Evolutionary conservation across 2,329 filamentous ascomycete genomes (phyloP), one percentile per base, ranked within the genome.

Genomic region (Pleurostoma richardsiae): DNA sequence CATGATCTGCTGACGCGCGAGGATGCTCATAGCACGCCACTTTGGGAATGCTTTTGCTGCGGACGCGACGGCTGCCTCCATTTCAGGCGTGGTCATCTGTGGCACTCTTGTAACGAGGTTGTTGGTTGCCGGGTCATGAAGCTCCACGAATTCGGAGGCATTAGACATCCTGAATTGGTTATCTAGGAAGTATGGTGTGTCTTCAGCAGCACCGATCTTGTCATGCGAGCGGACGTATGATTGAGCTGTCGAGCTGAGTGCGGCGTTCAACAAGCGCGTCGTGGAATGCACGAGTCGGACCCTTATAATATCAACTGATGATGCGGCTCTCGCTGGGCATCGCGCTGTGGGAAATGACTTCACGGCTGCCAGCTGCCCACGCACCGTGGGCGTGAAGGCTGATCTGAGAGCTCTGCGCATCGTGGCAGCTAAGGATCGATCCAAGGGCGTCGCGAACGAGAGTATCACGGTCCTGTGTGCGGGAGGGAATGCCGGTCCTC

Each of bases 121-220:
- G 73, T 91, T 92, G 58, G 88, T 92, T 42, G 88, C 88, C 26
- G 88, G 88, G 68, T 94, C 88, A 67, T 88, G 74, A 54, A 94
- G 72, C 59, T 90, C 86, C 64, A 92, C 90, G 76, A 83, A 90
- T 69, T 85, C 73, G 50, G 81, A 77, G 29, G 88, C 74, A 58
- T 76, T 68, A 19, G 87, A 91, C 43, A 77, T 68, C 46, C 84
- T 71, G 62, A 92, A 90, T 64, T 86, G 70, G 71, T 94, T 94
- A 74, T 94, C 80, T 56, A 94, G 64, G 65, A 94, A 94, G 73
- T 87, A 90, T 29, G 83, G 85, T 10, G 88, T 92, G 63, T 91
- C 80, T 49, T 79, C 67, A 19, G 19, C 19, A 55, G 77, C 60
- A 19, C 19, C 19, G 57, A 90, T 83, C 70, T 82, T 82, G 45